Conservation (phyloP, 176 grass and related monocot genomes). For the bread wheat (Triticum aestivum) region IWGSC_CS_RefSeq_v2.1 NC_057808.1:357823009-357823508, state of each 20-base stretch:
- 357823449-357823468: constrained; percentile 26
- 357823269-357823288: not conserved
- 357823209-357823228: constrained; percentile 74
- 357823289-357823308: constrained; percentile 52
- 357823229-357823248: constrained; percentile 91
- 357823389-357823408: constrained; percentile 51
- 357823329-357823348: constrained; percentile 68
- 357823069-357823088: constrained; percentile 61
- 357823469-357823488: constrained; percentile 17
- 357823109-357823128: constrained; percentile 40
- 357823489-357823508: not conserved
- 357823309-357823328: constrained; percentile 61
- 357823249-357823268: constrained; percentile 24
- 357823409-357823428: constrained; percentile 58
- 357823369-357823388: constrained; percentile 80
- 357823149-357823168: constrained; percentile 84
- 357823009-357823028: not conserved
- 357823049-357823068: constrained; percentile 42
- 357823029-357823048: constrained; percentile 17
- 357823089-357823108: constrained; percentile 57
- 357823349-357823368: constrained; percentile 66
- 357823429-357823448: constrained; percentile 32
- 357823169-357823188: constrained; percentile 76
- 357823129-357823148: constrained; percentile 58
- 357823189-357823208: constrained; percentile 76